Conservation (phyloP, 371 early-diverging fungal species). For the Coemansia linderi region DNA sequence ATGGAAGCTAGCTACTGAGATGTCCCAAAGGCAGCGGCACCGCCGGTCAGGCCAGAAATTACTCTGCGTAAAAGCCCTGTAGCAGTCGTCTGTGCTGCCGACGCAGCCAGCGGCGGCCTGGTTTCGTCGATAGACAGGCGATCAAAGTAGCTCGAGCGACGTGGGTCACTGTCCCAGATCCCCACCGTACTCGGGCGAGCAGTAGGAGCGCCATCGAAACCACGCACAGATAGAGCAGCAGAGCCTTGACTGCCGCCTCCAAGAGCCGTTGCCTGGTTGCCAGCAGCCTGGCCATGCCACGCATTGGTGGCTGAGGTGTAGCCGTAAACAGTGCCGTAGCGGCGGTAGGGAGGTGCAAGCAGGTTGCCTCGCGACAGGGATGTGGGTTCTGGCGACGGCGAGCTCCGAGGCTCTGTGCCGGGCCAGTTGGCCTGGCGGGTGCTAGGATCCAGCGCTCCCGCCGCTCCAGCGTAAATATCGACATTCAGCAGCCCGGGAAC, state of each 20-base stretch:
- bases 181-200: slow-evolving; percentile 25
- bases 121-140: slow-evolving; percentile 40
- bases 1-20: slow-evolving; percentile 20
- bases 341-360: slow-evolving; percentile 40
- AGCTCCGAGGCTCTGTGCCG: neutral
- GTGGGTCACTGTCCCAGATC: slow-evolving; percentile 36
- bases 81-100: slow-evolving; percentile 15
- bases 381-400: slow-evolving; percentile 24
- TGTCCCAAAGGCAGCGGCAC: slow-evolving; percentile 28
- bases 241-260: slow-evolving; percentile 10
- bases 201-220: slow-evolving; percentile 18
- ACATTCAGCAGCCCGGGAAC: slow-evolving; percentile 45
- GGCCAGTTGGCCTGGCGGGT: neutral
- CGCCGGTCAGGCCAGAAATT: slow-evolving; percentile 43
- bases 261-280: neutral
- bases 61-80: slow-evolving; percentile 38
- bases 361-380: slow-evolving; percentile 15
- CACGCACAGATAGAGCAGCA: slow-evolving; percentile 14
- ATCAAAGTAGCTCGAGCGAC: slow-evolving; percentile 49
- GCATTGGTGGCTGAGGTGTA: slow-evolving; percentile 16
- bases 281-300: slow-evolving; percentile 1
- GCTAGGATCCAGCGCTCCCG: slow-evolving; percentile 18
- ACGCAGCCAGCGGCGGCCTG: slow-evolving; percentile 19
- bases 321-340: slow-evolving; percentile 44
- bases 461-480: slow-evolving; percentile 25